Conservation (phyloP, 2,329 filamentous ascomycete species). For the Hortaea sp. region DNA sequence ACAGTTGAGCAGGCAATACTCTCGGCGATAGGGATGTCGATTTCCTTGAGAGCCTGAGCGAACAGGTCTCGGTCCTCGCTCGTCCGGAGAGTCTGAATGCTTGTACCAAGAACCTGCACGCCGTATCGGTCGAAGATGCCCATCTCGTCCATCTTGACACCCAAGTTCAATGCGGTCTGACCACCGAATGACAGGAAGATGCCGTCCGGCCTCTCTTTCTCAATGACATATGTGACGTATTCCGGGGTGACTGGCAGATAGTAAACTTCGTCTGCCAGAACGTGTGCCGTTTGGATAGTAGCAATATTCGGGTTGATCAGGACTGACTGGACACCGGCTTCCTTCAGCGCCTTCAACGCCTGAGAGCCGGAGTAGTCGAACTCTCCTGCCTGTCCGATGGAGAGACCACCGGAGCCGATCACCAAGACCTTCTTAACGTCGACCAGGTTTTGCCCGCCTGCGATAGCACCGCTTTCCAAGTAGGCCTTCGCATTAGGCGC, state of each 20-base stretch:
- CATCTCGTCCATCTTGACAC: constrained; percentile 94
- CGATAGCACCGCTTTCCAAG: constrained; percentile 76
- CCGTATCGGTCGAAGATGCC: constrained; percentile 92
- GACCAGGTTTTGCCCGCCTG: constrained; percentile 63
- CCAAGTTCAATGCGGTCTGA: constrained; percentile 91
- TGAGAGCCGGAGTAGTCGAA: constrained; percentile 98
- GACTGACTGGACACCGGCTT: constrained; percentile 82
- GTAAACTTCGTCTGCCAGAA: constrained; percentile 93
- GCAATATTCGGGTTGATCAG: constrained; percentile 98
- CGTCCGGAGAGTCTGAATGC: constrained; percentile 85
- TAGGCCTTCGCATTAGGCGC: constrained; percentile 80
- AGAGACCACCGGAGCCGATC: constrained; percentile 88
- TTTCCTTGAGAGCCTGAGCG: constrained; percentile 89
- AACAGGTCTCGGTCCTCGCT: constrained; percentile 96
- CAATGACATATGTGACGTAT: constrained; percentile 96
- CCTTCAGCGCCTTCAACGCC: constrained; percentile 92
- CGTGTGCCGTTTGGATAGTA: constrained; percentile 95
- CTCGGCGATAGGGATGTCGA: constrained; percentile 93
- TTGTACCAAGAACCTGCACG: constrained; percentile 91
- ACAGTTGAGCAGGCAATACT: constrained; percentile 86
- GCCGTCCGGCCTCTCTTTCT: constrained; percentile 88
- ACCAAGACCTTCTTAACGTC: constrained; percentile 96
- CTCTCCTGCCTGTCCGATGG: constrained; percentile 95
- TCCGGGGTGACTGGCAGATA: constrained; percentile 95
- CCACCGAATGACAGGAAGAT: constrained; percentile 97